Evolutionary conservation across 2,329 filamentous ascomycete species (phyloP).

Genomic region (Monilinia vaccinii-corymbosi): DNA sequence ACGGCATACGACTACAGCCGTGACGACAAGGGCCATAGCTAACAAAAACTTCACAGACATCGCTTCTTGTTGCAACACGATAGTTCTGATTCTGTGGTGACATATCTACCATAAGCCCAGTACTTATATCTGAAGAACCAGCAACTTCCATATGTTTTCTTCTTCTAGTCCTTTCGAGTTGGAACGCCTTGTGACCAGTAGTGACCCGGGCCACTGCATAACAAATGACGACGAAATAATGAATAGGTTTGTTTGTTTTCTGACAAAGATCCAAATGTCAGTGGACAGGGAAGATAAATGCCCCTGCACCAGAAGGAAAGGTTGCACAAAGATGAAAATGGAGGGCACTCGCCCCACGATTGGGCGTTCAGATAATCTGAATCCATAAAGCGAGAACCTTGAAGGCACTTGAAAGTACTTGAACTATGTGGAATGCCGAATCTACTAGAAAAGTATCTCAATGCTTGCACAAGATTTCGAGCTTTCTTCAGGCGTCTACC

Average conservation of each 20-base stretch:
- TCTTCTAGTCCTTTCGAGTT: not conserved
- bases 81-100: not conserved
- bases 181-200: not conserved
- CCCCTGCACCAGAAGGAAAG: not conserved
- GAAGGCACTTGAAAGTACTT: no score
- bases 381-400: not conserved
- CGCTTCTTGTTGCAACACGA: not conserved
- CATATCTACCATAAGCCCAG: not conserved
- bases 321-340: not conserved
- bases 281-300: not conserved
- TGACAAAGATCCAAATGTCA: not conserved
- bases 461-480: not conserved
- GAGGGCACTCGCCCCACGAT: rapidly evolving
- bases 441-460: no score
- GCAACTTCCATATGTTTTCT: not conserved
- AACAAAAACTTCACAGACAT: not conserved
- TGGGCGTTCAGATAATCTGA: no score
- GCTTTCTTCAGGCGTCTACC: not conserved
- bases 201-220: not conserved
- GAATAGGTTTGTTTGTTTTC: not conserved
- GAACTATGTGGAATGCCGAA: no score
- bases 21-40: not conserved
- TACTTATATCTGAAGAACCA: not conserved
- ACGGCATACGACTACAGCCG: not conserved
- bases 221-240: not conserved